Base-by-base conservation (phyloP, 1,284 basidiomycete species). In the Termitomyces sp. region DNA sequence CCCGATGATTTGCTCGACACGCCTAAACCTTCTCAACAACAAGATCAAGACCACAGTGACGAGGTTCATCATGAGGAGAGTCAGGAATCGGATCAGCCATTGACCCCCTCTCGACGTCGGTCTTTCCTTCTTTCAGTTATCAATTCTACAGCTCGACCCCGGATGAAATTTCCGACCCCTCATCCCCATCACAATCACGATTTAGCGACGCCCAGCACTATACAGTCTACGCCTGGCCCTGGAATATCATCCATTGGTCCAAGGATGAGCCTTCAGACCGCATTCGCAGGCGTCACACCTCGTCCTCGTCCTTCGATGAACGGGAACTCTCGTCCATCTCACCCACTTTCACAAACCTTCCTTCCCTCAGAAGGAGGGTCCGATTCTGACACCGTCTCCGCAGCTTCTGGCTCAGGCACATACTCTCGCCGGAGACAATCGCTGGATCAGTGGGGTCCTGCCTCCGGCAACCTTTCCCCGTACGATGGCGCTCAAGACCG, bases 101-200 rank as follows among this genome's bases (percentile, higher is more conserved):
- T 81, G 19, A 91, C 88, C 1, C 88, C 88, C 54, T 78, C 81
- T 10, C 81, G 85, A 55, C 80, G 84, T 40, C 77, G 80, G 16
- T 88, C 87, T 0, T 90, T 91, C 70, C 76, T 91, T 5, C 74
- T 91, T 33, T 83, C 83, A 3, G 83, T 91, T 16, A 87, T 90
- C 63, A 86, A 90, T 64, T 88, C 86, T 2, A 86, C 82, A 2
- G 72, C 85, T 1, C 79, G 86, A n/a, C 87, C 88, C 0, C 78
- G 84, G 5, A 72, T 86, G 57, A 80, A 78, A 52, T 67, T 77
- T 49, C 75, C 79, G 9, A 88, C 86, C 1, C 88, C 88, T 16
- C 83, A 86, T 65, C 83, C 81, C 5, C 72, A 75, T 18, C 68
- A 68, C 48, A 69, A 67, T 24, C 68, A 67, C 35, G 67, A 66